Percentiles rank a stretch among this genome's conserved stretches.
Evolutionary conservation across 164 flowering plant genomes (phyloP).

Genomic region (Dillenia turbinata): DNA sequence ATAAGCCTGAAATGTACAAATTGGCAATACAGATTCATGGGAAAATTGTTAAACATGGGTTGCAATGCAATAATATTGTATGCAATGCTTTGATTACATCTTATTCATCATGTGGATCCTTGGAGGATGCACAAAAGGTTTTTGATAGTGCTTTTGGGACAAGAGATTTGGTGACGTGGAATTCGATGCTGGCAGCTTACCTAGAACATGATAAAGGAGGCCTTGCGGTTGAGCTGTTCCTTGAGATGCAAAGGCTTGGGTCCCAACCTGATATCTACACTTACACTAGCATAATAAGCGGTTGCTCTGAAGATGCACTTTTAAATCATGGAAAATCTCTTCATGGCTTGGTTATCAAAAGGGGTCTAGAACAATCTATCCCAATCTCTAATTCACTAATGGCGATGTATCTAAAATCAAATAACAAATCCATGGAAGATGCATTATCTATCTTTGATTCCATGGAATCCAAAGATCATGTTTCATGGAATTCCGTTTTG

Average conservation of each 20-base stretch:
- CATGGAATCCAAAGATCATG: constrained; percentile 56
- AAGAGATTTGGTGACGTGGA: constrained; percentile 73
- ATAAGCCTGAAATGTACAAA: constrained; percentile 27
- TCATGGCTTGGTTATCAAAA: constrained; percentile 63
- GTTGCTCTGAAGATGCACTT: constrained; percentile 41
- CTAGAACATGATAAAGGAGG: constrained; percentile 28
- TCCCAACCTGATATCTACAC: constrained; percentile 64
- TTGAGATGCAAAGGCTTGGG: constrained; percentile 46
- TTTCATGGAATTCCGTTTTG: constrained; percentile 83
- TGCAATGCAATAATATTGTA: constrained; percentile 32
- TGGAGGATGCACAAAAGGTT: constrained; percentile 44
- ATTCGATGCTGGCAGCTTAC: constrained; percentile 77
- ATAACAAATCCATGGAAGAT: constrained; percentile 41
- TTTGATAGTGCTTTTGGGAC: constrained; percentile 34
- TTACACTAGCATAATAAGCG: constrained; percentile 64
- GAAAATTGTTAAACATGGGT: constrained; percentile 49
- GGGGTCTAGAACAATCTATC: constrained; percentile 44
- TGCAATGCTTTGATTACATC: constrained; percentile 66
- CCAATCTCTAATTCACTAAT: constrained; percentile 65
- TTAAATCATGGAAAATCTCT: constrained; percentile 47
- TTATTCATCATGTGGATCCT: constrained; percentile 65
- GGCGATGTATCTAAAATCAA: constrained; percentile 56
- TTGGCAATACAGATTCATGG: constrained; percentile 53
- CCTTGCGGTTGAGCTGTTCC: constrained; percentile 44
- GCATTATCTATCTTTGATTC: constrained; percentile 43